Percentiles rank a stretch among this genome's conserved stretches.
These are phyloP conservation scores for Podospora pseudocomata DNA, from an alignment of 495 filamentous ascomycete species.

Conservation along the genomic window DNA sequence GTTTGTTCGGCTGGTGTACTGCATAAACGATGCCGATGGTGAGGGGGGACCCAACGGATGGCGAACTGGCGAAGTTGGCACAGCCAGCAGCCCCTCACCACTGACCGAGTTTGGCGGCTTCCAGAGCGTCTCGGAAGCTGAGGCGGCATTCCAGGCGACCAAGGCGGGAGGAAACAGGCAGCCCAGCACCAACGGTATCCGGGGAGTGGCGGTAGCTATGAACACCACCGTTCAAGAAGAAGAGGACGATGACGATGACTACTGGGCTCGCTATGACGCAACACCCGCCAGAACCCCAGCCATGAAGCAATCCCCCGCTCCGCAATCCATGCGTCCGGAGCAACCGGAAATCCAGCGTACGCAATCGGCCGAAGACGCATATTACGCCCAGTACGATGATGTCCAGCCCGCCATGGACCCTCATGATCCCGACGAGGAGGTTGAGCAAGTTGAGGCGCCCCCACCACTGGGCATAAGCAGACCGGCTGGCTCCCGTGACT, in stretches of 20 bases:
- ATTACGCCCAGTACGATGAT: conserved; percentile 81
- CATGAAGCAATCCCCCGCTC: conserved; percentile 57
- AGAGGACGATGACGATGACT: conserved; percentile 82
- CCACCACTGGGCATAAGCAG: conserved; percentile 37
- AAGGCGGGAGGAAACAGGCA: conserved; percentile 22
- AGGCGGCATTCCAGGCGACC: conserved; percentile 38
- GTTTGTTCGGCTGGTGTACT: conserved; percentile 50
- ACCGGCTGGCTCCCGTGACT: conserved; percentile 19
- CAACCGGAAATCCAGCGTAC: conserved; percentile 22
- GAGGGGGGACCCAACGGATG: conserved; percentile 61
- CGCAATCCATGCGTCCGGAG: conserved; percentile 27
- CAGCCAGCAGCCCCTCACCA: conserved; percentile 47
- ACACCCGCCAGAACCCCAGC: conserved; percentile 76
- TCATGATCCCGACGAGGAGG: conserved; percentile 70
- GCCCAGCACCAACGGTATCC: not conserved
- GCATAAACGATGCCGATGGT: conserved; percentile 58
- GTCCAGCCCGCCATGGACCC: conserved; percentile 91
- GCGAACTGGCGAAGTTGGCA: conserved; percentile 76
- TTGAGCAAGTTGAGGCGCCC: conserved; percentile 30
- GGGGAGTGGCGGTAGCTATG: conserved; percentile 20
- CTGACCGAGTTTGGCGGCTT: conserved; percentile 40
- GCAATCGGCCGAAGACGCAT: conserved; percentile 61
- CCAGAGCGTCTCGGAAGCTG: conserved; percentile 41
- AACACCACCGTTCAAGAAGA: conserved; percentile 33
- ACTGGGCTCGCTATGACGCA: conserved; percentile 92